Base-by-base conservation (phyloP, 83 land plant species). In the Picea engelmannii region DNA sequence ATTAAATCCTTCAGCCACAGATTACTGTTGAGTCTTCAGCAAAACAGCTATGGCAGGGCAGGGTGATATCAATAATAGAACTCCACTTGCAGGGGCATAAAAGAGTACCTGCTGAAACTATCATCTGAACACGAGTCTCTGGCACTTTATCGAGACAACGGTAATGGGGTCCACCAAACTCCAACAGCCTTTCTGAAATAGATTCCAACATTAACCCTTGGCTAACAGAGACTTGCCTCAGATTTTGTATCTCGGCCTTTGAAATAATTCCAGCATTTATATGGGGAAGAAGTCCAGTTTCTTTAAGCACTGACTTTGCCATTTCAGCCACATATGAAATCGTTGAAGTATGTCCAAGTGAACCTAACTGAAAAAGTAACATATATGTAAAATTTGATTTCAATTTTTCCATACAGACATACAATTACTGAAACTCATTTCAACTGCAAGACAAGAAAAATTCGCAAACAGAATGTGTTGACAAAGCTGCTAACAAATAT, bases 171-270 rank as follows among this genome's bases (percentile, higher is more conserved):
- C 89, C 84, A 21, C 89, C 89, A 64, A 78, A 84, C 84, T 87
- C 65, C 25, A 84, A 38, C 18, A 87, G 84, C 70, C 74, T 84
- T 42, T 81, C 78, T 17, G 89, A 84, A 47, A 66, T 64, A 44
- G 89, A 85, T 59, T 87, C 89, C 58, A 87, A 61, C 89, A 87
- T 87, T 78, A 87, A 81, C 23, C 89, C 89, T 76, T 87, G 89
- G 75, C 89, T 87, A 7, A 78, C 89, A 47, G 89, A 87, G 75
- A 81, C 83, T 13, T 65, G 78, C 70, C 89, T 81, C 65, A 87
- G 87, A 16, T 52, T 65, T 81, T 87, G 77, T 63, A 85, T 62
- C 20, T 87, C 89, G 58, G 64, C 73, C 47, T 58, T 77, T 24
- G 83, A 81, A 80, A 87, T 78, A 40, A 81, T 81, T 21, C 89